These are phyloP conservation scores for Incumbomyces lentus DNA, from an alignment of 2,329 filamentous ascomycete genomes.

Conservation along the genomic window DNA sequence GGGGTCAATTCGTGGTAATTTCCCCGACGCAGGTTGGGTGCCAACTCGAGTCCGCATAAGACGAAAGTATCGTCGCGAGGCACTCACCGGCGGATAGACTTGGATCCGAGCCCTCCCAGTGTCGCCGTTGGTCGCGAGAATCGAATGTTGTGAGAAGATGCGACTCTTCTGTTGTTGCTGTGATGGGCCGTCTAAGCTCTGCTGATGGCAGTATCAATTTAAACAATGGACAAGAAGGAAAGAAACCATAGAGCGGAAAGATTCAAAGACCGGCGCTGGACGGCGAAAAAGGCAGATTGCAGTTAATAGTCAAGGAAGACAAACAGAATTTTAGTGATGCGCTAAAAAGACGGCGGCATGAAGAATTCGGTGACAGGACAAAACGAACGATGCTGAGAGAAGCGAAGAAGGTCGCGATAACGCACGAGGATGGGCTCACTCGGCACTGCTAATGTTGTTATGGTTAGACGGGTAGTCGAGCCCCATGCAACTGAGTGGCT, in stretches of 20 bases:
- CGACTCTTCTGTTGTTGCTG: not conserved
- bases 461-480: slow-evolving; percentile 6
- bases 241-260: not conserved
- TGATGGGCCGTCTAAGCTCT: too few species aligned
- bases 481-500: slow-evolving; percentile 5
- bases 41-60: not conserved
- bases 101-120: too few species aligned
- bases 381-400: not conserved
- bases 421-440: slow-evolving; percentile 3
- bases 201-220: too few species aligned
- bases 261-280: not conserved
- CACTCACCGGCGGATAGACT: not conserved
- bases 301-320: not conserved
- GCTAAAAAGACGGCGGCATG: slow-evolving; percentile 5
- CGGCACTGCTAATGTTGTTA: slow-evolving; percentile 6
- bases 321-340: not conserved
- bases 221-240: not conserved
- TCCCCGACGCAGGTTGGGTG: slow-evolving; percentile 1
- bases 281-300: slow-evolving; percentile 5
- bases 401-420: not conserved
- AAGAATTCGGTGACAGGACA: not conserved
- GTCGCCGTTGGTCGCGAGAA: too few species aligned
- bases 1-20: slow-evolving; percentile 1
- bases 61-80: not conserved
- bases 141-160: too few species aligned